Evolutionary conservation across 2,329 filamentous ascomycete species (phyloP), one percentile per base, ranked within the genome.

Genomic region (Mycosphaerelloides madeirae): DNA sequence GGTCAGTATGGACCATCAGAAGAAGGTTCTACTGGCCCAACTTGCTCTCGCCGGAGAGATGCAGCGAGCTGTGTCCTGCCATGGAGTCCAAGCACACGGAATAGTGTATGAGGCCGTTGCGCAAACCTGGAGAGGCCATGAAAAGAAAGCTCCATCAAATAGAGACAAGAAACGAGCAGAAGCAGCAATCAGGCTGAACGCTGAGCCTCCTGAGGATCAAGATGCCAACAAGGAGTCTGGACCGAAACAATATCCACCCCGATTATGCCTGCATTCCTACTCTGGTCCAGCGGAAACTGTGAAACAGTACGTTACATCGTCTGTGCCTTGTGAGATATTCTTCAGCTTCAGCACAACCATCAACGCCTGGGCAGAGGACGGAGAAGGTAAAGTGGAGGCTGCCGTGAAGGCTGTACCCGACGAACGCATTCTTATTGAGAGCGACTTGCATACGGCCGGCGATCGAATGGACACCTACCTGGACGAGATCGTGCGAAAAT

Each of bases 251-350:
- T 97, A 84, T 56, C 90, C 93, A 3, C 89, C 90, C 1, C 75
- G 90, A 7, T 84, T 97, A 62, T 98, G 93, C 61, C 79, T 98
- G 47, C 93, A 98, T 66, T 96, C 90, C 0, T 98, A 89, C 66
- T 94, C 86, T 37, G 91, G 88, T 0, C 78, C 84, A 5, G 73
- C 80, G 9, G 83, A 93, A 44, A 77, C 83, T 25, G 69, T 96
- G 29, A 83, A 78, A 53, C 88, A 89, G 64, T 97, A 95, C 59
- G 69, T 88, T 37, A 76, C 85, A 52, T 78, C 80, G 1, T 73
- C 77, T 1, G 80, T 93, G 7, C 91, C 91, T 0, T 80, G 82
- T 0, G 74, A 80, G 13, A 76, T 97, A 15, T 98, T 83, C 66
- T 90, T 95, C 57, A 95, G 89, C 1, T 94, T 97, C 62, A 96